A percentile compares a stretch with the other conserved stretches of the same genome.
Conservation (phyloP, 352 stramenopile genomes). For the Globisporangium acanthophoron region DNA sequence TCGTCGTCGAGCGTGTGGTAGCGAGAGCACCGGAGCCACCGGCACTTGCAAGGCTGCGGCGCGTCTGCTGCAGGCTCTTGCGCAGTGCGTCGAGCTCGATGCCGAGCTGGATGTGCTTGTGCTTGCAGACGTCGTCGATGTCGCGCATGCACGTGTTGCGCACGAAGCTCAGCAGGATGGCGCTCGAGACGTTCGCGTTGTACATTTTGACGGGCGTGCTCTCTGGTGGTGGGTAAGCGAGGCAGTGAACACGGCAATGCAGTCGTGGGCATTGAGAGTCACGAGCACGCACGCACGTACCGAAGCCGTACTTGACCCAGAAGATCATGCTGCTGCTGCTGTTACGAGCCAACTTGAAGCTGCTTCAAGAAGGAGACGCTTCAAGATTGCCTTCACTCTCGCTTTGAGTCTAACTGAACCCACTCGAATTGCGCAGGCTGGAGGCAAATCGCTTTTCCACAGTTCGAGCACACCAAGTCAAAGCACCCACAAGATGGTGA, state of each 20-base stretch:
- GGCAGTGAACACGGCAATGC: background rate
- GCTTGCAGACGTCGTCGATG: slow-evolving; percentile 69
- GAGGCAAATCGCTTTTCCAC: background rate
- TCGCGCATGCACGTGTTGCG: slow-evolving; percentile 58
- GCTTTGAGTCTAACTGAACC: too few relatives aligned
- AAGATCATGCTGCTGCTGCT: slow-evolving; percentile 39
- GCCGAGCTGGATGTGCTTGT: slow-evolving; percentile 65
- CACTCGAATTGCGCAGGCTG: background rate
- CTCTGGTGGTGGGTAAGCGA: slow-evolving; percentile 17
- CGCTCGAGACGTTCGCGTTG: slow-evolving; percentile 67
- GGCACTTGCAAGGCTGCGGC: slow-evolving; percentile 11
- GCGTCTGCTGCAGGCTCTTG: slow-evolving; percentile 16
- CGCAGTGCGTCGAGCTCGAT: slow-evolving; percentile 69
- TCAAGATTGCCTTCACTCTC: background rate
- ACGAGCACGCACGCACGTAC: slow-evolving; percentile 21
- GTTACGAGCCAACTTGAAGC: too few relatives aligned
- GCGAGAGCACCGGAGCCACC: background rate
- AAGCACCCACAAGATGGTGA: background rate
- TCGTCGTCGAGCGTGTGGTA: slow-evolving; percentile 11
- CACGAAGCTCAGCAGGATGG: slow-evolving; percentile 68
- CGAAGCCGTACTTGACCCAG: slow-evolving; percentile 82
- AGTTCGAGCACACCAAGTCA: too few relatives aligned
- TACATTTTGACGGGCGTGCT: slow-evolving; percentile 63
- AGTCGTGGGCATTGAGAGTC: background rate
- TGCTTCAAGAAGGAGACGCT: background rate